These are phyloP conservation scores for Aspergillus cristatus DNA, from an alignment of 495 filamentous ascomycete species.

Conservation along the genomic window DNA sequence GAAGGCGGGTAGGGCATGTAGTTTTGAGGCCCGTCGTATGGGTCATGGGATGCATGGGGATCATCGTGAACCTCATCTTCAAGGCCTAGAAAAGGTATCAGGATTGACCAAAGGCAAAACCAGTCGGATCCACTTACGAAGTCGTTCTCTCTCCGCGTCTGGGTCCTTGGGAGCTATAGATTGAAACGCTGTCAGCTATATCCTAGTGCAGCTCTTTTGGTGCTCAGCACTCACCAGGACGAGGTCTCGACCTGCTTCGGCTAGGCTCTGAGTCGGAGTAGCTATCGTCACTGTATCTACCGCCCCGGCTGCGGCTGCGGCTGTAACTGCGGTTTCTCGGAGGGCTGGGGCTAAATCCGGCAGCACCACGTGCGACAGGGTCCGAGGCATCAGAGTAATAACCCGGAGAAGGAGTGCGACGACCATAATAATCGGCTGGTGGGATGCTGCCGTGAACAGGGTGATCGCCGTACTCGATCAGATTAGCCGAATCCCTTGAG, in stretches of 20 bases:
- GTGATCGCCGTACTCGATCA: constrained; percentile 75
- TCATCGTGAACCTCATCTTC: constrained; percentile 13
- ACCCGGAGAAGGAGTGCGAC: constrained; percentile 27
- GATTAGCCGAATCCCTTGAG: constrained; percentile 48
- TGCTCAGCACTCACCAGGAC: too few species aligned
- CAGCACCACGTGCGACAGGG: constrained; percentile 7
- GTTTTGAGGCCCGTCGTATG: constrained; percentile 36
- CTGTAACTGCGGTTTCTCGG: constrained; percentile 19
- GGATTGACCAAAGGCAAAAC: constrained; percentile 4
- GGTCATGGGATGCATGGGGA: constrained; percentile 23
- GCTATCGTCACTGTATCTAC: constrained; percentile 28
- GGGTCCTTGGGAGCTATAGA: constrained; percentile 52
- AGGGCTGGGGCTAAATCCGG: constrained; percentile 22
- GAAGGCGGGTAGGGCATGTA: constrained; percentile 33
- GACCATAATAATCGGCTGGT: constrained; percentile 41
- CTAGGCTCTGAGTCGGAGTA: constrained; percentile 38
- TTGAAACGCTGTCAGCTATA: constrained; percentile 55
- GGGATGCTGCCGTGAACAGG: constrained; percentile 48
- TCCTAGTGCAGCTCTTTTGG: constrained; percentile 56
- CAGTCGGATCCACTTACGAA: too few species aligned
- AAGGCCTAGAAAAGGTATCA: background rate
- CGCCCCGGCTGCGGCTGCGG: constrained; percentile 33
- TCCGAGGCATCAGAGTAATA: constrained; percentile 38
- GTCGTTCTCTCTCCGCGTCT: constrained; percentile 22
- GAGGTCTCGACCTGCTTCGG: too few species aligned